Base-by-base conservation (phyloP, 2,329 filamentous ascomycete genomes). In the Aspergillus jensenii region DNA sequence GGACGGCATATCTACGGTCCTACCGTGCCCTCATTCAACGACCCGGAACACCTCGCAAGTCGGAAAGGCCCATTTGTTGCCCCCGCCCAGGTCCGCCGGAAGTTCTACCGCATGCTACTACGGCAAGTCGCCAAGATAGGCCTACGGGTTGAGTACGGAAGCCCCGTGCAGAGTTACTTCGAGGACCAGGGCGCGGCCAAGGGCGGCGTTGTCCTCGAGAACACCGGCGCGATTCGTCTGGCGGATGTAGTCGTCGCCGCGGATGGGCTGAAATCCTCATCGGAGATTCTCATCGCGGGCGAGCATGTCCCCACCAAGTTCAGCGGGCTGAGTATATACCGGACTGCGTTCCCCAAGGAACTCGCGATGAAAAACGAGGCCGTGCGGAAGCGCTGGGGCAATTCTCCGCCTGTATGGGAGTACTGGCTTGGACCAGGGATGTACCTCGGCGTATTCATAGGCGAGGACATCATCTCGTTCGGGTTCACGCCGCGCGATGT, bases 91-190 rank as follows among this genome's bases (percentile, higher is more conserved):
- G 37, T 50, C 23, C 62, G 62, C 17, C 51, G 37, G 12, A 59
- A 63, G 49, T 59, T 61, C 45, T 59, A 64, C 50, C 35, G 40
- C 15, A 59, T 63, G 58, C 50, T 67, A 14, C 52, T 71, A 17
- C 58, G 59, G 7, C 69, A 72, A 52, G 58, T 67, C n/a, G 52
- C 62, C 15, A 48, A 51, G 25, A 45, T 72, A 3, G 71, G 71
- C 0, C 57, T 75, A 12, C 52, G 62, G 14, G 65, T 74, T 40
- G 62, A 67, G 19, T 73, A 71, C 27, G 67, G 67, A 25, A 64
- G 69, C 54, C 49, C 58, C 3, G 71, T 73, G 4, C 65, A 64
- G 25, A 61, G 65, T 11, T 75, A 71, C 56, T 74, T 60, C 12
- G 59, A 60, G 37, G 45, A 44, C 25, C n/a, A 19, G 5, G 17